These are phyloP conservation scores for Trichosporon sp. DNA, from an alignment of 1,284 basidiomycete species.

Conservation along the genomic window DNA sequence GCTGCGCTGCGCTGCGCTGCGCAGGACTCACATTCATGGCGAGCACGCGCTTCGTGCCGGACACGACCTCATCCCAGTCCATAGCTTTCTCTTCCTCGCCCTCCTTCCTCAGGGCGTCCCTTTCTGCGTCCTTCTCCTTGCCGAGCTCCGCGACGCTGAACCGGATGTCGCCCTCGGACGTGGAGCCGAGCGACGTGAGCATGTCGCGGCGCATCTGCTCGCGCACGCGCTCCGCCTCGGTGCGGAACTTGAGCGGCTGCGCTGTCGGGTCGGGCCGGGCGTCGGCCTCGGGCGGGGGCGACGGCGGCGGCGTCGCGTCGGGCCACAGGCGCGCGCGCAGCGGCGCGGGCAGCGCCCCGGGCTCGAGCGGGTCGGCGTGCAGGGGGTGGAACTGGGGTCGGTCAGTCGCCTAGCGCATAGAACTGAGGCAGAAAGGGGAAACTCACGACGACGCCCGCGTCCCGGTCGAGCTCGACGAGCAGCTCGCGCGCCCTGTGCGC, in stretches of 20 bases:
- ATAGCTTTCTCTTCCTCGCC: slow-evolving; percentile 12
- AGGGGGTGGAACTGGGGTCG: slow-evolving; percentile 47
- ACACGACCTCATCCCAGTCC: slow-evolving; percentile 39
- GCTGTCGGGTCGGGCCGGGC: slow-evolving; percentile 20
- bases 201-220: slow-evolving; percentile 47
- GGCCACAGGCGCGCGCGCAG: slow-evolving; percentile 42
- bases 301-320: slow-evolving; percentile 15
- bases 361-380: slow-evolving; percentile 39
- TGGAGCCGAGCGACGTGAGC: slow-evolving; percentile 28
- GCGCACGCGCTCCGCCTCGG: slow-evolving; percentile 34
- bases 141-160: slow-evolving; percentile 18
- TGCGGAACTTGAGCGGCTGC: slow-evolving; percentile 2
- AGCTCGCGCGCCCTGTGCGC: slow-evolving; percentile 36
- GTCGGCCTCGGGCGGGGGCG: slow-evolving; percentile 2
- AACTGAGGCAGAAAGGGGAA: background rate
- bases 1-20: too few relatives aligned
- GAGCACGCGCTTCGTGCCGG: slow-evolving; percentile 42
- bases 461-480: slow-evolving; percentile 35
- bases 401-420: background rate
- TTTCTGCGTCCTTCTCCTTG: slow-evolving; percentile 1
- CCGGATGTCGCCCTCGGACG: slow-evolving; percentile 21
- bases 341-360: slow-evolving; percentile 38
- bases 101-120: slow-evolving; percentile 5
- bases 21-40: slow-evolving; percentile 43
- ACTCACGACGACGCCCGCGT: slow-evolving; percentile 40